These are phyloP conservation scores for Dichotomocladium elegans DNA, from an alignment of 371 early-diverging fungal genomes.

Conservation along the genomic window DNA sequence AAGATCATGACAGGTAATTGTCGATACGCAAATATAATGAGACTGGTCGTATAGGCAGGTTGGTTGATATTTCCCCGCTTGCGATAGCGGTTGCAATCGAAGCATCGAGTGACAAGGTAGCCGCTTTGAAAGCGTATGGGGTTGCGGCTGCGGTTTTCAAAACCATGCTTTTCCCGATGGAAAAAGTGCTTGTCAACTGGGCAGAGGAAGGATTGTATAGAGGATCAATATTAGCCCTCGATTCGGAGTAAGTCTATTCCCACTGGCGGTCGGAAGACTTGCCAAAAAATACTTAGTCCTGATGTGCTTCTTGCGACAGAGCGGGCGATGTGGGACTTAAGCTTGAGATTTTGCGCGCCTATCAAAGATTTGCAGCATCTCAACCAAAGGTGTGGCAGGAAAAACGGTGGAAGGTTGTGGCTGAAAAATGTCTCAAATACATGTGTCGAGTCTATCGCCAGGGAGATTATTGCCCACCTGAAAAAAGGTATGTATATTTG, in stretches of 20 bases:
- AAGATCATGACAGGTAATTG: slow-evolving; percentile 53
- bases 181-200: slow-evolving; percentile 59
- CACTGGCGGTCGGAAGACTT: no score
- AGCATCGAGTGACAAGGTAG: slow-evolving; percentile 36
- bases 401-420: slow-evolving; percentile 43
- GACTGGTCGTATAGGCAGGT: not conserved
- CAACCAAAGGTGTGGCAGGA: slow-evolving; percentile 46
- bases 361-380: slow-evolving; percentile 37
- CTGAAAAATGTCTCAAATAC: slow-evolving; percentile 33
- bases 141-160: slow-evolving; percentile 36
- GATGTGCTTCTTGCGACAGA: not conserved
- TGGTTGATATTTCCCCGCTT: not conserved
- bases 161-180: slow-evolving; percentile 26
- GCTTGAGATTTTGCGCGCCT: slow-evolving; percentile 50
- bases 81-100: slow-evolving; percentile 49
- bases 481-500: slow-evolving; percentile 1
- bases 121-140: slow-evolving; percentile 51
- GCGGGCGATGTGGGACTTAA: slow-evolving; percentile 4
- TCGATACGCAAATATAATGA: not conserved
- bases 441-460: slow-evolving; percentile 23
- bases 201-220: slow-evolving; percentile 70
- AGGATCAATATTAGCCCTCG: slow-evolving; percentile 50
- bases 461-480: slow-evolving; percentile 20
- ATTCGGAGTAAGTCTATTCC: slow-evolving; percentile 49
- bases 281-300: not conserved